Base-by-base conservation (phyloP, 805 yeast species). In the Pichia scutulata region DNA sequence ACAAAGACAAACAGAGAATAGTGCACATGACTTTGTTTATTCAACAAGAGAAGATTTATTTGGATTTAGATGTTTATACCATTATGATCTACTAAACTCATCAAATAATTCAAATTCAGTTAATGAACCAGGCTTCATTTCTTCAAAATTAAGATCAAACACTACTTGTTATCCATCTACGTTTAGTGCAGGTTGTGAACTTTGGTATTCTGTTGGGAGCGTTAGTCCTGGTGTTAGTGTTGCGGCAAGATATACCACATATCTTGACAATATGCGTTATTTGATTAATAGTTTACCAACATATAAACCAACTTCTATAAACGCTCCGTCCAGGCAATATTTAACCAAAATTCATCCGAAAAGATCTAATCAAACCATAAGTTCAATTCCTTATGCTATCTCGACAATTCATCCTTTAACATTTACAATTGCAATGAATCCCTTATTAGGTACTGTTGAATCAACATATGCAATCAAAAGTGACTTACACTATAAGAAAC, bases 211-310 rank as follows among this genome's bases (percentile, higher is more conserved):
- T 1, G 80, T 89, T 0, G 65, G 76, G 43, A 84, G 86, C 43
- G 84, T 88, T 76, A 83, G 92, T 52, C 97, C 97, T 0, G 98
- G 97, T 0, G 63, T 90, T 19, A 87, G 96, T 0, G 79, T 95
- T 1, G 92, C 95, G 0, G 64, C 89, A 44, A 70, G 97, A 43
- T 92, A 93, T 64, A 77, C 92, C 1, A 87, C 97, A 0, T 83
- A 87, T 54, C 48, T 66, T 30, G 50, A 49, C 16, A 50, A 49
- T 13, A 45, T 50, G 43, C 49, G 47, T 19, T 50, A 50, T 40
- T 43, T 50, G 18, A 46, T 43, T 30, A 43, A 46, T 18, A 26
- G 25, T n/a, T 18, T 46, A 7, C 48, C 52, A 28, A 48, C 19
- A n/a, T n/a, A 33, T 10, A 33, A 16, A 33, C 16, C 48, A 5